Base-by-base conservation (phyloP, 169 alveolate species). In the Plasmodium relictum region DNA sequence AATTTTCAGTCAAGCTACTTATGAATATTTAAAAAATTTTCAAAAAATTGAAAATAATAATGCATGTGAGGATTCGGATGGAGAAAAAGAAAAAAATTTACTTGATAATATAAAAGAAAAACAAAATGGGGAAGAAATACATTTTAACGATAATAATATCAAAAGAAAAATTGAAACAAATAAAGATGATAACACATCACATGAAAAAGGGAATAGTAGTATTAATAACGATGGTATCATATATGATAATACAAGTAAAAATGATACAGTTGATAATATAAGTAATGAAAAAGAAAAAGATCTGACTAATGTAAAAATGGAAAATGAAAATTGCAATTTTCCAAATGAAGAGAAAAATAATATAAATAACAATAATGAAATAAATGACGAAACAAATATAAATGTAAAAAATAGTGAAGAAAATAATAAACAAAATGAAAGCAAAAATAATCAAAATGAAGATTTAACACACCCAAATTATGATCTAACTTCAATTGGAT, bases 1-100 rank as follows among this genome's bases (percentile, higher is more conserved):
- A 6, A 87, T 95, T 59, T 93, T 95, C 5, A 74, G 92, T 31
- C n/a, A 71, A 20, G 96, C 92, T 42, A 78, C 88, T 8, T 88
- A 74, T 16, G 71, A 78, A 0, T 50, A 37, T n/a, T 16, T 78
- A n/a, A 0, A 31, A 31, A 31, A 31, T 31, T 2, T 31, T 31
- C 1, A 31, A 31, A 31, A 31, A 31, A 31, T 31, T 31, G 39
- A 31, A 31, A 31, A 31, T 31, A 31, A 31, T 31, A 3, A 31
- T 31, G 3, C 39, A 31, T 31, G 3, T 31, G 61, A 16, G 76
- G 31, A 16, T 22, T 4, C 24, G 24, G 3, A 14, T 3, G 24
- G 2, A 71, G 50, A 50, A 45, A 42, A 69, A 16, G 50, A 14
- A 14, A 50, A 48, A 0, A 45, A 8, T 10, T 41, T n/a, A n/a